These are phyloP conservation scores for Zarea fungicola DNA, from an alignment of 2,329 filamentous ascomycete species.

Conservation along the genomic window DNA sequence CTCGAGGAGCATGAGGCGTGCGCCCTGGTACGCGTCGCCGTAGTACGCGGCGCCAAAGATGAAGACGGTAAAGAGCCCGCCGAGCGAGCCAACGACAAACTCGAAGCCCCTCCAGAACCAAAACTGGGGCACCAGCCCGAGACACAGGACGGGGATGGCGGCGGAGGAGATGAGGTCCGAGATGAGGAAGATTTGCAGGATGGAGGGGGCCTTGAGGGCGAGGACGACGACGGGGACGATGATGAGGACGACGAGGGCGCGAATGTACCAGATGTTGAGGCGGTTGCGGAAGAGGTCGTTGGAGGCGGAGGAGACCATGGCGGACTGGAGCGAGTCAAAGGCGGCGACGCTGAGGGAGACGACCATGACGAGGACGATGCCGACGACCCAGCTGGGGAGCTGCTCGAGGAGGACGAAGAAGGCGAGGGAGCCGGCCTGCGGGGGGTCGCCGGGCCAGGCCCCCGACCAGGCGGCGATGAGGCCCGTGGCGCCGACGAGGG, in stretches of 20 bases:
- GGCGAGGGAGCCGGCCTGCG: constrained; percentile 56
- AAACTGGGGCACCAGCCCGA: constrained; percentile 65
- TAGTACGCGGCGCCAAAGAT: constrained; percentile 78
- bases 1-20: constrained; percentile 64
- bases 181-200: constrained; percentile 78
- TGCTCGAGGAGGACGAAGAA: constrained; percentile 71
- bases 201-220: constrained; percentile 66
- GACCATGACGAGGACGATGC: constrained; percentile 75
- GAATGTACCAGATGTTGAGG: constrained; percentile 70
- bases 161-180: constrained; percentile 74
- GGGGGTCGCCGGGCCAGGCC: constrained; percentile 58
- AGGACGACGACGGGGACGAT: constrained; percentile 71
- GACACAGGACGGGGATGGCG: constrained; percentile 66
- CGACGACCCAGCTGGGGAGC: constrained; percentile 75
- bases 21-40: constrained; percentile 57
- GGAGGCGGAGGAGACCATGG: constrained; percentile 79
- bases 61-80: constrained; percentile 74
- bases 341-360: constrained; percentile 70
- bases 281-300: constrained; percentile 83
- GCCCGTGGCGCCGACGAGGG: constrained; percentile 66
- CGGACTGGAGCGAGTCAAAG: constrained; percentile 75
- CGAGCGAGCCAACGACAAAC: constrained; percentile 70
- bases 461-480: constrained; percentile 76
- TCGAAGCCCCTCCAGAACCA: constrained; percentile 79
- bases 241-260: constrained; percentile 61